Base-by-base conservation (phyloP, 768 basidiomycete species). In the Boletus vermiculosoides region DNA sequence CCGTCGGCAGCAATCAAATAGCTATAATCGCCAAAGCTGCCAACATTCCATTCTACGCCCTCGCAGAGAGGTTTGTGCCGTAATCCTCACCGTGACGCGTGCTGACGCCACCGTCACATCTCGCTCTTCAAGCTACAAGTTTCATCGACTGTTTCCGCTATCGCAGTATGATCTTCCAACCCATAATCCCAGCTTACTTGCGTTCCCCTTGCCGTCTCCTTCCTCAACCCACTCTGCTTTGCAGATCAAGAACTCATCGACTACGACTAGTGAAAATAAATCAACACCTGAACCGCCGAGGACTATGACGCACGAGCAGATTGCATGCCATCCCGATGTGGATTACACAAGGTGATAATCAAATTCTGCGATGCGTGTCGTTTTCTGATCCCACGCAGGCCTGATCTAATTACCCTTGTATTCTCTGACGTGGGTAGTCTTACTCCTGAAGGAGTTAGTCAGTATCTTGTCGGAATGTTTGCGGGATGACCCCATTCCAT, bases 391-490 rank as follows among this genome's bases (percentile, higher is more conserved):
- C 48, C 58, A 61, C 48, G 45, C 62, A 92, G 90, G 67, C 92
- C 95, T 52, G 94, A 98, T 77, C 77, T 96, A 61, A 96, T 98
- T 61, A 89, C 92, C 36, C 81, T 98, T 37, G 92, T 98, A 37
- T 91, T 98, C 69, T 93, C 91, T 55, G 96, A 98, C 65, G 86
- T 98, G 41, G 96, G 96, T 22, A 91, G 92, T 64, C 78, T 95
- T 60, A 94, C 92, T 22, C 93, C 94, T 33, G 90, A 92, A 74
- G 90, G 91, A 56, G 92, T 97, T 61, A 94, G 92, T 73, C 93
- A 94, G 71, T 95, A 95, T 71, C 81, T 97, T 44, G 94, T 97
- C 56, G 93, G 92, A 62, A 94, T 95, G 87, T 96, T 92, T 76
- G 87, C 90, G 60, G 90, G 85, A 63, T 88, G 68, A 76, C 44